Evolutionary conservation across 2,329 filamentous ascomycete species (phyloP).

Genomic region (Zelopaecilomyces penicillatus): DNA sequence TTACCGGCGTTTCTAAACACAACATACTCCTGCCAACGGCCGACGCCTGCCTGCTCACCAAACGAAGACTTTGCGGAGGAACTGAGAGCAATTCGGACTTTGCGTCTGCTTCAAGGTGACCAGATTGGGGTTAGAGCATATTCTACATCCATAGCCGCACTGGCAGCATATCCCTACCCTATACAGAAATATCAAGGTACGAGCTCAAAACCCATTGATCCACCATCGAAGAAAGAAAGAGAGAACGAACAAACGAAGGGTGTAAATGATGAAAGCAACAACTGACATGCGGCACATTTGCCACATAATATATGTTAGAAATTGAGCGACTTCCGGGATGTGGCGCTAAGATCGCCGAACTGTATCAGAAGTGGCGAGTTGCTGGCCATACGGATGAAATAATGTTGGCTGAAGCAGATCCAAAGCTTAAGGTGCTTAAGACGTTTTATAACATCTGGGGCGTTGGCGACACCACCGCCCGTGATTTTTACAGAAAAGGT

Average conservation of each 20-base stretch:
- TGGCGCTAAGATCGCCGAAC: constrained; percentile 65
- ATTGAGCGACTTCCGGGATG: constrained; percentile 64
- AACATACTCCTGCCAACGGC: constrained; percentile 71
- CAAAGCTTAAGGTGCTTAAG: constrained; percentile 54
- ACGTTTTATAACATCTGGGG: constrained; percentile 84
- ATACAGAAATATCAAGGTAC: constrained; percentile 35
- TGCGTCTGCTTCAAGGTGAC: constrained; percentile 64
- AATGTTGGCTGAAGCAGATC: constrained; percentile 53
- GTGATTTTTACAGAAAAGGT: constrained; percentile 67
- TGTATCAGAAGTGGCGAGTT: constrained; percentile 67
- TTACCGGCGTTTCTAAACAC: constrained; percentile 57
- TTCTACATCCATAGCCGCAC: constrained; percentile 72
- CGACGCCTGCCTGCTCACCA: constrained; percentile 59
- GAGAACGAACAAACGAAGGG: no score
- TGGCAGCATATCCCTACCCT: constrained; percentile 68
- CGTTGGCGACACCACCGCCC: constrained; percentile 74
- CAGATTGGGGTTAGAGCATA: constrained; percentile 78
- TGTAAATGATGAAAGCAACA: not conserved
- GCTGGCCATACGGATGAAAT: constrained; percentile 56
- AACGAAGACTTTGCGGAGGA: constrained; percentile 69
- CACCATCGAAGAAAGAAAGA: no score
- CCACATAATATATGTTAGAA: constrained; percentile 24
- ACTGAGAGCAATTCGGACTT: constrained; percentile 64
- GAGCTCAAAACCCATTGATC: constrained; percentile 2
- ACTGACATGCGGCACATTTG: not conserved